Conservation (phyloP, 225 moss, liverwort and hornwort genomes). For the Polytrichum formosum region DNA sequence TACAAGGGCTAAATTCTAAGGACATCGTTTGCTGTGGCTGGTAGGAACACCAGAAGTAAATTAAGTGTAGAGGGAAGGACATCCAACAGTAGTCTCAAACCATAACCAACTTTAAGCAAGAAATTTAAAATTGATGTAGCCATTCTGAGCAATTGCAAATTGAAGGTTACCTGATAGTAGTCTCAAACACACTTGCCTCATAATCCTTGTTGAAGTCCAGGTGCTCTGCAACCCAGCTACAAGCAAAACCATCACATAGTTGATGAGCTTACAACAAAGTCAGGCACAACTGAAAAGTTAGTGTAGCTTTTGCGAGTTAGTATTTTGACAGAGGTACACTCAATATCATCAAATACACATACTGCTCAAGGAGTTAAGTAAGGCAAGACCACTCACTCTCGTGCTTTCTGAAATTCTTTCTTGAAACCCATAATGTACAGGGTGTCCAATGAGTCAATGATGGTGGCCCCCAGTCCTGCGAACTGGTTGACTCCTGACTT, state of each 20-base stretch:
- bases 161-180: conserved; percentile 74
- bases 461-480: conserved; percentile 90
- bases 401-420: conserved; percentile 79
- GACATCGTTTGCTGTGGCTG: too few species aligned
- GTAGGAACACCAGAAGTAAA: too few species aligned
- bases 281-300: neutral
- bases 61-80: too few species aligned
- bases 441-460: conserved; percentile 92
- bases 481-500: conserved; percentile 69
- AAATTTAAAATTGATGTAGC: too few species aligned
- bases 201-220: conserved; percentile 80
- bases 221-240: conserved; percentile 79
- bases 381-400: conserved; percentile 56
- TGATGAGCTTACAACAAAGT: too few species aligned
- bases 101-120: too few species aligned
- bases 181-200: conserved; percentile 94
- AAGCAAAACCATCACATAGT: conserved; percentile 16
- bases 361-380: neutral
- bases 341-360: too few species aligned
- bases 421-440: conserved; percentile 88
- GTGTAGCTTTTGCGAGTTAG: too few species aligned
- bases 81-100: too few species aligned
- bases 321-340: too few species aligned
- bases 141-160: neutral
- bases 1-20: too few species aligned